Conservation (phyloP, 805 yeast genomes). For the Pichia manshurica region DNA sequence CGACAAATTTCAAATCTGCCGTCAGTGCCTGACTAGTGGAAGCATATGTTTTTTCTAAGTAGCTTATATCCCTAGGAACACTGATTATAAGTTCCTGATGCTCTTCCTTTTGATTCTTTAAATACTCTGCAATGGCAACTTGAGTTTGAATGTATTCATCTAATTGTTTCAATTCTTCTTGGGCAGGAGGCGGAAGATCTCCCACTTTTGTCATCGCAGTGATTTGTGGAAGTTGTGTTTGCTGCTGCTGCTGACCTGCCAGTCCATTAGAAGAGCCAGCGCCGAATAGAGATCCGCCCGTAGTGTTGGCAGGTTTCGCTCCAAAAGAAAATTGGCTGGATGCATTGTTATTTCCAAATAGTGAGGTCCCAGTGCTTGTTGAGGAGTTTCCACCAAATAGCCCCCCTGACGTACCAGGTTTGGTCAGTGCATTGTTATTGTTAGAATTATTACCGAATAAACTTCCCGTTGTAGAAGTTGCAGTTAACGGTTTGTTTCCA, state of each 20-base stretch:
- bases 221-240: slow-evolving; percentile 42
- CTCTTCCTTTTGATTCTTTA: slow-evolving; percentile 54
- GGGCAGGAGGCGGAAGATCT: slow-evolving; percentile 67
- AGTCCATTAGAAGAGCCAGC: slow-evolving; percentile 6
- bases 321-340: slow-evolving; percentile 24
- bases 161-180: slow-evolving; percentile 61
- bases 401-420: slow-evolving; percentile 20
- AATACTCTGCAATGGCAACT: slow-evolving; percentile 62
- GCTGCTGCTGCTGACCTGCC: slow-evolving; percentile 31
- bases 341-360: slow-evolving; percentile 14
- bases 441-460: slow-evolving; percentile 30
- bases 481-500: slow-evolving; percentile 11
- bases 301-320: slow-evolving; percentile 15
- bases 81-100: slow-evolving; percentile 62
- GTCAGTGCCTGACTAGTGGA: slow-evolving; percentile 60
- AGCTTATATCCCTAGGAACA: slow-evolving; percentile 67
- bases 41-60: slow-evolving; percentile 52
- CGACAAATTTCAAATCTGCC: slow-evolving; percentile 42
- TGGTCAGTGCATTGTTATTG: no score
- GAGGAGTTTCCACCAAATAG: slow-evolving; percentile 5
- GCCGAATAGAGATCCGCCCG: slow-evolving; percentile 20
- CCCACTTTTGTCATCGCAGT: slow-evolving; percentile 72
- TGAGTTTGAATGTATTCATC: slow-evolving; percentile 71
- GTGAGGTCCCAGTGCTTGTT: slow-evolving; percentile 19
- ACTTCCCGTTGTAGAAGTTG: slow-evolving; percentile 19